Percentiles rank a stretch among this genome's conserved stretches.
phyloP scores from a whole-genome alignment of 2,329 filamentous ascomycete species.

The Aspergillus calidoustus region DNA sequence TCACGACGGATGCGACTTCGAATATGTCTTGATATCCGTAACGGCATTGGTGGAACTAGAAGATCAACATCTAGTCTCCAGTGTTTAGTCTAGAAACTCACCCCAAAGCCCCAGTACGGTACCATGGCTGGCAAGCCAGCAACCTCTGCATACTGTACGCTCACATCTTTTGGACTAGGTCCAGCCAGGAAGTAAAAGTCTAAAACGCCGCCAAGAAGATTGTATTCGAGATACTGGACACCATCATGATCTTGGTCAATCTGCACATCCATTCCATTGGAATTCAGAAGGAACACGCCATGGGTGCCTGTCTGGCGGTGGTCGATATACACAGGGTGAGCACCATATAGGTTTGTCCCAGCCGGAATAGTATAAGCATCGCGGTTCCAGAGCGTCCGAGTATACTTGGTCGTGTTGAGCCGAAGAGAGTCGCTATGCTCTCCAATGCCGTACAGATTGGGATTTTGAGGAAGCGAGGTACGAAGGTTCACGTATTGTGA shows the following conservation, averaged over 20 bases:
- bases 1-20: constrained; percentile 48
- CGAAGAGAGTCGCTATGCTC: constrained; percentile 75
- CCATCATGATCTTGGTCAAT: constrained; percentile 65
- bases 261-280: constrained; percentile 77
- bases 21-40: constrained; percentile 63
- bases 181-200: constrained; percentile 72
- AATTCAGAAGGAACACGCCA: constrained; percentile 72
- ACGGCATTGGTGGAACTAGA: constrained; percentile 61
- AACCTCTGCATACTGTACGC: constrained; percentile 63
- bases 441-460: constrained; percentile 77
- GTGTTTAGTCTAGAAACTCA: constrained; percentile 29
- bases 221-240: constrained; percentile 77
- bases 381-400: constrained; percentile 70
- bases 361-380: constrained; percentile 67
- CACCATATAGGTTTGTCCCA: constrained; percentile 71
- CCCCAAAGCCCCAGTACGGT: constrained; percentile 68
- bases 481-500: constrained; percentile 75
- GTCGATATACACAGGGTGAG: constrained; percentile 75
- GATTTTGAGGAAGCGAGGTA: constrained; percentile 69
- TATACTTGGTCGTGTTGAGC: constrained; percentile 70
- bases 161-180: constrained; percentile 61
- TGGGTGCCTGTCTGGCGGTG: constrained; percentile 64
- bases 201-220: constrained; percentile 74
- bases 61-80: background rate
- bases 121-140: constrained; percentile 64